Conservation (phyloP, 495 filamentous ascomycete genomes). For the Podospora didyma region DNA sequence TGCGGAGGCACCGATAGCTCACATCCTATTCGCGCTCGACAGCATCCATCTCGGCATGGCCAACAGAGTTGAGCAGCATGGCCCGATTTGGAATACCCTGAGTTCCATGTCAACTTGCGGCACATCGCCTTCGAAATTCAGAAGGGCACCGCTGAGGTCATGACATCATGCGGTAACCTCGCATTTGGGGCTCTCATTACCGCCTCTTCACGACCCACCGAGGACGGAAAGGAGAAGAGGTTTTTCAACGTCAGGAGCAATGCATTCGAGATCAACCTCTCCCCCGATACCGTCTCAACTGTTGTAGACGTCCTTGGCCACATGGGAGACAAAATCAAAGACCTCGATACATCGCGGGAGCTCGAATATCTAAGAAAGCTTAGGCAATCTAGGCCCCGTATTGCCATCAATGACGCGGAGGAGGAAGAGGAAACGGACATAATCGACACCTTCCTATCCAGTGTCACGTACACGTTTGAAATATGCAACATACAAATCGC, state of each 20-base stretch:
- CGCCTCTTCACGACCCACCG: conserved; percentile 57
- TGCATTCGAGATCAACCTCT: conserved; percentile 73
- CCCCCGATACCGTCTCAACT: conserved; percentile 80
- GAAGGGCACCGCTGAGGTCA: conserved; percentile 43
- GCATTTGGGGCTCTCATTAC: conserved; percentile 64
- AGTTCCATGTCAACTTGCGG: conserved; percentile 70
- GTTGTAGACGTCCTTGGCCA: conserved; percentile 82
- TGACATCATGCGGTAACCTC: conserved; percentile 72
- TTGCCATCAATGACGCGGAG: conserved; percentile 48
- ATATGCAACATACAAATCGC: conserved; percentile 71
- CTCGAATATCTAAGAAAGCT: conserved; percentile 77
- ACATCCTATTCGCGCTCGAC: conserved; percentile 62
- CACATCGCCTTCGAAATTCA: conserved; percentile 71
- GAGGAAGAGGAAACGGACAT: conserved; percentile 40
- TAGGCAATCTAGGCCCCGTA: conserved; percentile 55
- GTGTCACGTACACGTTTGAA: conserved; percentile 71
- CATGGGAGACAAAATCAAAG: conserved; percentile 84
- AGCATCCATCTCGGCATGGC: conserved; percentile 65
- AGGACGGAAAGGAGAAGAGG: conserved; percentile 58
- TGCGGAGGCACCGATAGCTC: conserved; percentile 35
- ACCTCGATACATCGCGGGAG: conserved; percentile 81
- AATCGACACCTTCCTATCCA: conserved; percentile 61
- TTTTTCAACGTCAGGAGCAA: conserved; percentile 71
- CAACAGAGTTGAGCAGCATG: conserved; percentile 51
- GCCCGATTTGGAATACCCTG: conserved; percentile 60